Evolutionary conservation across 2,329 filamentous ascomycete genomes (phyloP), one percentile per base, ranked within the genome.

Genomic region (Diaporthe sp.): DNA sequence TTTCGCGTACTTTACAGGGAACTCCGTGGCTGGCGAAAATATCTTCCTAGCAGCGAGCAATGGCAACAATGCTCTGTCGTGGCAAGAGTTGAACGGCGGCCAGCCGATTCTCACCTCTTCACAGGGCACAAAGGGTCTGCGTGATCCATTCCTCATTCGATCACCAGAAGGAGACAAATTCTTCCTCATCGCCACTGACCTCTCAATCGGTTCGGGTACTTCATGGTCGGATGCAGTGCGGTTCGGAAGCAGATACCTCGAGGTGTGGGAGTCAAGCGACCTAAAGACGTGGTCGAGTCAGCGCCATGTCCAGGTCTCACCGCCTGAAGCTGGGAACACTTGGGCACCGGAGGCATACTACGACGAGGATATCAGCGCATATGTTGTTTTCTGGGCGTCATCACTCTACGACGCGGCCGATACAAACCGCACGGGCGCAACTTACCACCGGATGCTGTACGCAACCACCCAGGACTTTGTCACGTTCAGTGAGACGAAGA

Each of bases 371-470:
- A 78, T 82, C 81, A n/a, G 83, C 80, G 22, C 81, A 80, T 77
- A 77, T 35, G 12, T 76, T 54, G 74, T 77, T 38, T 86, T 83
- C 77, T 86, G 85, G 85, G 84, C 85, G 0, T 86, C 84, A 2
- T 82, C 85, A 0, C 82, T 89, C 2, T 89, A 88, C 72, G 80
- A 77, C 33, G 35, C 40, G 17, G 77, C 78, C 42, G 87, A 88
- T 35, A 76, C 81, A 0, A 78, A 83, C 5, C 87, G 86, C 52
- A 85, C 84, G 0, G 84, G 84, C 71, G 73, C 78, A 2, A 85
- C 86, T 0, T 89, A 89, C 76, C 86, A 89, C 74, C 85, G 87
- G 57, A 89, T 90, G 87, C 78, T 90, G 61, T 88, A 88, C 76
- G 85, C 84, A 4, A 87, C 86, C 0, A 89, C 87, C 0, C 81